Conservation (phyloP, 1,284 basidiomycete genomes). For the Sanghuangporus baumii region DNA sequence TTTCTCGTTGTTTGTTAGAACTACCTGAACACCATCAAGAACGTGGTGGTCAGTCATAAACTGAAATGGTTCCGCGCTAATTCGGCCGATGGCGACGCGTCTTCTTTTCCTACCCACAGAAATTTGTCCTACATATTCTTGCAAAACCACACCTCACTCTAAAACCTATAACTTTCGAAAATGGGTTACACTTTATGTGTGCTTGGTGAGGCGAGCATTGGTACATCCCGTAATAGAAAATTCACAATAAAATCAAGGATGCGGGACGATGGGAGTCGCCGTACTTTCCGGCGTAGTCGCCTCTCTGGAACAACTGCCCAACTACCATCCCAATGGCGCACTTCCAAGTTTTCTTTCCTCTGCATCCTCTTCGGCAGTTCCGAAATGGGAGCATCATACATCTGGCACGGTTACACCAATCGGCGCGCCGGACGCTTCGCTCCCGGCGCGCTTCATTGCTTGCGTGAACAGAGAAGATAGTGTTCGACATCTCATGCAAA, state of each 20-base stretch:
- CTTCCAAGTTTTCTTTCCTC: neutral
- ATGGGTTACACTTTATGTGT: conserved; percentile 41
- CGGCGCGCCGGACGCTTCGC: conserved; percentile 52
- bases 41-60: neutral
- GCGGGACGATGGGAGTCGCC: conserved; percentile 98
- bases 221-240: neutral
- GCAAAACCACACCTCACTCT: neutral
- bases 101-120: neutral
- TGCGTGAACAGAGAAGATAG: conserved; percentile 83
- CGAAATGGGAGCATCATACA: conserved; percentile 79
- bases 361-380: conserved; percentile 17
- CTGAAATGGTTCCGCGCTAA: neutral
- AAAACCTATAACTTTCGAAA: neutral
- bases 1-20: neutral
- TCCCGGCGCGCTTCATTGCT: conserved; percentile 83
- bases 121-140: too few relatives aligned
- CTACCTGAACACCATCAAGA: neutral
- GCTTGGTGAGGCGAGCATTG: conserved; percentile 25
- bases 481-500: conserved; percentile 60
- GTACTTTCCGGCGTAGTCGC: conserved; percentile 88
- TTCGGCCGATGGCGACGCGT: neutral
- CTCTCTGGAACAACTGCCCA: conserved; percentile 50
- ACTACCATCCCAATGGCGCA: conserved; percentile 20
- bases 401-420: conserved; percentile 78
- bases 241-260: conserved; percentile 50